phyloP scores from a whole-genome alignment of 2,329 filamentous ascomycete species.

The Curvularia spicifera region DNA sequence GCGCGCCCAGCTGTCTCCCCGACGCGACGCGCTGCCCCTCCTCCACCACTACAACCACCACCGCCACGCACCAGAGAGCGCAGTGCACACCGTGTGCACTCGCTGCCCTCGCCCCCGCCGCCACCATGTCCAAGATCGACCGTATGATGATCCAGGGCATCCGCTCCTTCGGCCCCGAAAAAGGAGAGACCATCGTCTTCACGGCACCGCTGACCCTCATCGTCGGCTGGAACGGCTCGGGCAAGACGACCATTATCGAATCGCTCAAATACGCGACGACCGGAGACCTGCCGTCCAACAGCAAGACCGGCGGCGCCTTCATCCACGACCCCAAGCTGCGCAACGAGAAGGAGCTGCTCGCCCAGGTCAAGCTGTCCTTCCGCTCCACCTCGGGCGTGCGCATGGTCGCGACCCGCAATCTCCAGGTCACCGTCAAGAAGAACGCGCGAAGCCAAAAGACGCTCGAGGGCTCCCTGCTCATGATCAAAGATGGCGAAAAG shows the following conservation, averaged over 20 bases:
- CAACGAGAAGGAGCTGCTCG: conserved; percentile 86
- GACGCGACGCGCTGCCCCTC: background rate
- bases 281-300: conserved; percentile 90
- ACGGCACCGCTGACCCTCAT: conserved; percentile 92
- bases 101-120: conserved; percentile 1
- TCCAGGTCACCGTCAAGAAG: conserved; percentile 89
- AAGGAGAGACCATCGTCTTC: conserved; percentile 82
- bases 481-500: conserved; percentile 79
- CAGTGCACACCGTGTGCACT: background rate
- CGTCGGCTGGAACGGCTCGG: conserved; percentile 95
- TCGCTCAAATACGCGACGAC: conserved; percentile 98
- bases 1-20: background rate
- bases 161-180: conserved; percentile 82
- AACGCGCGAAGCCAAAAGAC: conserved; percentile 77
- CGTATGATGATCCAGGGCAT: conserved; percentile 84
- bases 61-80: background rate
- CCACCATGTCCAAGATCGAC: conserved; percentile 70
- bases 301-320: conserved; percentile 84
- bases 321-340: conserved; percentile 95
- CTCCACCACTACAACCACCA: background rate
- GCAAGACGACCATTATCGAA: conserved; percentile 99
- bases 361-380: conserved; percentile 91
- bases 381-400: conserved; percentile 76
- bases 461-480: conserved; percentile 78
- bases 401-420: conserved; percentile 81